Conservation (phyloP, 176 grass and related monocot species). For the Urochloa ruziziensis region DNA sequence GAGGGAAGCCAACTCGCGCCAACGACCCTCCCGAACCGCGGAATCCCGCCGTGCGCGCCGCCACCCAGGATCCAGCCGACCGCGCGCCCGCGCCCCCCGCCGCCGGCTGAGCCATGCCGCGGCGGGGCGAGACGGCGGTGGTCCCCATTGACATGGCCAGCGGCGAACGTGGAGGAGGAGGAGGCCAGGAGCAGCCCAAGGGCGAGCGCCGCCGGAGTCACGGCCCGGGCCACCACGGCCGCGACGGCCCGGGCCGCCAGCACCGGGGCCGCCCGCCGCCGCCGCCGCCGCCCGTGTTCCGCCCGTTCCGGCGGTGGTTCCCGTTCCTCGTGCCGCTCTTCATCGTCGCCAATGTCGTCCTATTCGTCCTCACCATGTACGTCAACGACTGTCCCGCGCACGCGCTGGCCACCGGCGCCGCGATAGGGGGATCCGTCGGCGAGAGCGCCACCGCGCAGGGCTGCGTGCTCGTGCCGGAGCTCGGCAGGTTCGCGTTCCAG, state of each 20-base stretch:
- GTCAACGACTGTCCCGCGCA: slow-evolving; percentile 79
- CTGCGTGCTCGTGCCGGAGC: slow-evolving; percentile 39
- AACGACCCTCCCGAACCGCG: neutral
- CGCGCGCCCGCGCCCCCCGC: slow-evolving; percentile 9
- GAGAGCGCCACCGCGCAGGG: slow-evolving; percentile 30
- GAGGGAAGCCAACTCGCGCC: slow-evolving; percentile 15
- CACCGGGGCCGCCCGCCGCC: slow-evolving; percentile 26
- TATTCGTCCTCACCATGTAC: slow-evolving; percentile 91
- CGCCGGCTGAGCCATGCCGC: slow-evolving; percentile 46
- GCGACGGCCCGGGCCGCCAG: slow-evolving; percentile 17
- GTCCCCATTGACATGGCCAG: slow-evolving; percentile 36
- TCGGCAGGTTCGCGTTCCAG: slow-evolving; percentile 96
- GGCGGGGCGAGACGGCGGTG: slow-evolving; percentile 58
- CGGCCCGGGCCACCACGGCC: slow-evolving; percentile 23
- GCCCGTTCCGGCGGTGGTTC: slow-evolving; percentile 69
- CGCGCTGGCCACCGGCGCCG: slow-evolving; percentile 19
- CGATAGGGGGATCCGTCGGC: slow-evolving; percentile 41
- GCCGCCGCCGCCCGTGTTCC: slow-evolving; percentile 33
- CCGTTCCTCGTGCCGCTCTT: slow-evolving; percentile 81
- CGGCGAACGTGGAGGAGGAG: neutral
- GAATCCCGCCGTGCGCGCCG: neutral
- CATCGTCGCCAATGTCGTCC: slow-evolving; percentile 47
- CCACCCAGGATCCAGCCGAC: neutral
- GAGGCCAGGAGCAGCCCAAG: slow-evolving; percentile 30
- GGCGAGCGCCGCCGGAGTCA: slow-evolving; percentile 15